Base-by-base conservation (phyloP, 2,329 filamentous ascomycete species). In the Fusarium irregulare region DNA sequence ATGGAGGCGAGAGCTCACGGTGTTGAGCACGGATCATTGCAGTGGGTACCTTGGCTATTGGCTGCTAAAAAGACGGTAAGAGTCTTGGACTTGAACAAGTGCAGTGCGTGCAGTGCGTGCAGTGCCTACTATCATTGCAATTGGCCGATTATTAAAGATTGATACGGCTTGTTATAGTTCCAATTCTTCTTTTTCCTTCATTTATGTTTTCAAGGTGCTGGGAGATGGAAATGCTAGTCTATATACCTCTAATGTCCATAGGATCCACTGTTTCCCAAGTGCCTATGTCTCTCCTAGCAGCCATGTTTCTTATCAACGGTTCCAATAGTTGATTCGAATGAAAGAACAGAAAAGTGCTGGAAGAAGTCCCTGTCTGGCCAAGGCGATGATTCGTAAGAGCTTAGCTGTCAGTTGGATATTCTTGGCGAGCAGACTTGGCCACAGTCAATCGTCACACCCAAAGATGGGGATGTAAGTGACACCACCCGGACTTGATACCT, bases 1-100 rank as follows among this genome's bases (percentile, higher is more conserved):
- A 30, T 14, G 28, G 28, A 63, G 58, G 25, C 14, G 41, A 23
- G 41, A 61, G 42, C 41, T 49, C 32, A 28, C 23, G 9, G 34
- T 53, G 37, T 45, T 23, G 50, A 40, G 49, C 32, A 48, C 23
- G 42, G 41, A 48, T 60, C 27, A 23, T n/a, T 20, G 49, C 9
- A 11, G 49, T 53, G 49, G 49, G 34, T 34, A 42, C 34, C 37
- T 53, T 6, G 49, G 12, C n/a, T 14, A 56, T 34, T 40, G 23
- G 23, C 23, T 25, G 41, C 23, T 34, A 42, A 56, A 56, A 56
- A 56, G 53, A 56, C 53, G 53, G 53, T 56, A 56, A 56, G 53
- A 49, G 30, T 13, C 40, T n/a, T 41, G 34, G 20, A 42, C 9
- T 25, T 42, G 6, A 25, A 41, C 23, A 40, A 51, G 40, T 16